Evolutionary conservation across 352 stramenopile genomes (phyloP).

Genomic region (Albugo candida): DNA sequence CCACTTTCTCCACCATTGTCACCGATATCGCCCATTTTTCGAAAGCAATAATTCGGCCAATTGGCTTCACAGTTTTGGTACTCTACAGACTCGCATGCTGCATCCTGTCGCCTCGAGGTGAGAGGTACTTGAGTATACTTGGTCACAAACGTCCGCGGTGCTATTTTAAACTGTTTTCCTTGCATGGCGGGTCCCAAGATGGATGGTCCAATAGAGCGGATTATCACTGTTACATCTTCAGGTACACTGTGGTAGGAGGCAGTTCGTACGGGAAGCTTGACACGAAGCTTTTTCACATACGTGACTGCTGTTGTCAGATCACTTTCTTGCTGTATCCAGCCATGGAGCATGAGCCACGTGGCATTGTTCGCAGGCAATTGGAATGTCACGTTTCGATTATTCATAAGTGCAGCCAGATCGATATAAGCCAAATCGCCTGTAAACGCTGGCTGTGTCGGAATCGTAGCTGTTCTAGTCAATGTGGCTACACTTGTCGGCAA

Average conservation of each 20-base stretch:
- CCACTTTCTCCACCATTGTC: not conserved
- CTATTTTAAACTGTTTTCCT: slow-evolving; percentile 4
- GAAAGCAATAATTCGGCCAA: slow-evolving; percentile 2
- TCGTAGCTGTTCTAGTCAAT: not conserved
- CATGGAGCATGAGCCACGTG: slow-evolving; percentile 1
- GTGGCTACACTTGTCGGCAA: not conserved
- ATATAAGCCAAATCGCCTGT: slow-evolving; percentile 4
- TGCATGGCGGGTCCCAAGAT: slow-evolving; percentile 3
- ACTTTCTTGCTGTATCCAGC: not conserved
- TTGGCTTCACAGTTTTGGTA: slow-evolving; percentile 4
- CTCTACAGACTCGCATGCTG: not conserved
- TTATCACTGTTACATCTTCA: not conserved
- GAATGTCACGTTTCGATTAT: slow-evolving; percentile 3
- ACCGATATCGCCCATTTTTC: not conserved
- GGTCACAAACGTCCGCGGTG: not conserved
- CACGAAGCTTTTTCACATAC: not conserved
- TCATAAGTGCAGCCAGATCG: slow-evolving; percentile 3
- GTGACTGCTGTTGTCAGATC: not conserved
- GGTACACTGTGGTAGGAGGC: not conserved
- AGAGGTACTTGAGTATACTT: not conserved
- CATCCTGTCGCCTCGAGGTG: not conserved
- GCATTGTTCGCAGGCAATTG: slow-evolving; percentile 3
- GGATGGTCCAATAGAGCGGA: too few species aligned
- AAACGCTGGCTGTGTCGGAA: slow-evolving; percentile 2
- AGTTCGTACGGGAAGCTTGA: slow-evolving; percentile 3